Evolutionary conservation across 345 rosid species (phyloP).

Genomic region (Raphanus raphanistrum): DNA sequence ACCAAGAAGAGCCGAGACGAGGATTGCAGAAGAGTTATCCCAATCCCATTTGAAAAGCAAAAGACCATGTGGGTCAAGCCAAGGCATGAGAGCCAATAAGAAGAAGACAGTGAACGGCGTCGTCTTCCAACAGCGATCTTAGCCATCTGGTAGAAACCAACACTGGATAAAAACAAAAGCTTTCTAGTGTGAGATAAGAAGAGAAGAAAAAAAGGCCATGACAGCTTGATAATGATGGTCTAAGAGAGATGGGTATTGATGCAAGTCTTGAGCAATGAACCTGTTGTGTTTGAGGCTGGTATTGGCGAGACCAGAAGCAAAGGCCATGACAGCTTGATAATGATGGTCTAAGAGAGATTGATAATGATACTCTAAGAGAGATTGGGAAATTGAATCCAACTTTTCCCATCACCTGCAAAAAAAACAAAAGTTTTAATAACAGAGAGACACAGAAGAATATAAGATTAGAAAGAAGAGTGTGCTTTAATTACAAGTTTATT

Average conservation of each 20-base stretch:
- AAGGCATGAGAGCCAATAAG: slow-evolving; percentile 84
- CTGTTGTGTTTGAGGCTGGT: slow-evolving; percentile 89
- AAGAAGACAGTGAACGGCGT: too few relatives aligned
- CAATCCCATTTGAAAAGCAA: slow-evolving; percentile 76
- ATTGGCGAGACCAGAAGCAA: slow-evolving; percentile 94
- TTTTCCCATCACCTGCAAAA: slow-evolving; percentile 84
- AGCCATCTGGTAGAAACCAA: slow-evolving; percentile 97
- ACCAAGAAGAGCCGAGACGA: slow-evolving; percentile 80
- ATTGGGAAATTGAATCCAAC: slow-evolving; percentile 88
- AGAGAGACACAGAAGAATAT: background rate
- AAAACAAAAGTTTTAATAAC: background rate
- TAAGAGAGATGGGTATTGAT: background rate
- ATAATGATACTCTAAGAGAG: too few relatives aligned
- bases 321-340: slow-evolving; percentile 88
- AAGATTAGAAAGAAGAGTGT: too few relatives aligned
- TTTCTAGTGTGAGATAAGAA: slow-evolving; percentile 11
- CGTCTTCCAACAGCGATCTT: too few relatives aligned
- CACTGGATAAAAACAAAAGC: slow-evolving; percentile 47
- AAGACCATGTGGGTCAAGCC: slow-evolving; percentile 95
- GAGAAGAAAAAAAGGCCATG: background rate
- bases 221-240: too few relatives aligned
- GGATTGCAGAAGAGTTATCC: slow-evolving; percentile 59
- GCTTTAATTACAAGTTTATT: slow-evolving; percentile 73
- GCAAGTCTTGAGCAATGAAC: slow-evolving; percentile 15
- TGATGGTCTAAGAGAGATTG: too few relatives aligned